Evolutionary conservation across 2,329 filamentous ascomycete genomes (phyloP), one percentile per base, ranked within the genome.

Genomic region (Exophiala xenobiotica): DNA sequence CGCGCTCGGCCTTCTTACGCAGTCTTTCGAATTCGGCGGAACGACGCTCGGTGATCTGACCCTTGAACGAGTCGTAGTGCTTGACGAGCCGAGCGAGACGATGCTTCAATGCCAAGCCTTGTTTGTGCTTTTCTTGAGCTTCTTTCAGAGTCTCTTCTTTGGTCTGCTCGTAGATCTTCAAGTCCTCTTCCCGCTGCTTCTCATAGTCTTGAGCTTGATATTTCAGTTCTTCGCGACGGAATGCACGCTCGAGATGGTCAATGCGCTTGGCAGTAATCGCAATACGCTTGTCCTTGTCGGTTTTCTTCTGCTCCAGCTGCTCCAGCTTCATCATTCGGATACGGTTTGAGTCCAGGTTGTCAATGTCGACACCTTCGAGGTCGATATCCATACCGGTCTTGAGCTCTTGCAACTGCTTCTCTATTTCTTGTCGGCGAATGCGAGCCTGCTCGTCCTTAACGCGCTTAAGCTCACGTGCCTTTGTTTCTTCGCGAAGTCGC

Each of bases 291-390:
- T 88, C 89, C 61, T 96, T 85, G 67, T 93, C 90, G 66, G 92
- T 95, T 86, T 97, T 99, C 78, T 97, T 93, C 64, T 92, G 91
- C 75, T 97, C 93, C 8, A 99, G 82, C 72, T 96, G 92, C 55
- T 89, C 87, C 51, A 99, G 82, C 79, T 97, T 97, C 75, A 99
- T 87, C 62, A 88, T 87, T 69, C 93, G 91, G 63, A 99, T 88
- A 59, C 87, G 86, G 71, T 90, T 90, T 70, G 85, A 88, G 71
- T 97, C 91, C 51, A 96, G 81, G 60, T 88, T 88, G 57, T 93
- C 86, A 49, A 96, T 78, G 64, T 96, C 84, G 49, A 78, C 64
- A 61, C 76, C 74, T 50, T 87, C 85, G 50, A 89, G 73, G 63
- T 90, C 90, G 56, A 96, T 86, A 77, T 95, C 95, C 61, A 87